Percentiles rank a stretch among this genome's conserved stretches.
These are phyloP conservation scores for Silene latifolia DNA, from an alignment of 148 eudicot genomes.

Conservation along the genomic window DNA sequence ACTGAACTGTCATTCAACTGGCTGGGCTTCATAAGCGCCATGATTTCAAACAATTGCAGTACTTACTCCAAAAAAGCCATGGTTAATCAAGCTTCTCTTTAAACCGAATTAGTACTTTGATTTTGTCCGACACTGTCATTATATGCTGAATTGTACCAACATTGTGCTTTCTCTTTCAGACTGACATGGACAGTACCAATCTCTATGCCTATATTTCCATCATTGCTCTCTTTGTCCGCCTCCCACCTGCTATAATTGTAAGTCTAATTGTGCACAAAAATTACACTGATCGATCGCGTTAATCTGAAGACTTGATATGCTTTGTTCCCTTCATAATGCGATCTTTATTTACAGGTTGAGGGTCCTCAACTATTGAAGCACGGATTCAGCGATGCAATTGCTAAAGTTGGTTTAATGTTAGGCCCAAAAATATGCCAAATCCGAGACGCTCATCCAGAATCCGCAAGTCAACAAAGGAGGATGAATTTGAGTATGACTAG, in stretches of 20 bases:
- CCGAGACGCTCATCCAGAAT: no score
- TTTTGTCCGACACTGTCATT: neutral
- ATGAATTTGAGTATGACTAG: no score
- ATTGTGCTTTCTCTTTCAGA: conserved; percentile 48
- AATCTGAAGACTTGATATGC: neutral
- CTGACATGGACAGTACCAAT: conserved; percentile 99
- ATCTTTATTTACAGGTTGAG: conserved; percentile 49
- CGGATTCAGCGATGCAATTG: conserved; percentile 88
- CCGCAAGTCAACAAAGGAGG: no score
- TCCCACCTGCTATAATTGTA: conserved; percentile 93
- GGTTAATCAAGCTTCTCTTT: conserved; percentile 41
- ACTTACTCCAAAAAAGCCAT: conserved; percentile 97
- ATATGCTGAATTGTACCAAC: conserved; percentile 5
- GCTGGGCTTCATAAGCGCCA: conserved; percentile 90
- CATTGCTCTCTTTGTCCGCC: conserved; percentile 81
- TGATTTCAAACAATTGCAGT: conserved; percentile 98
- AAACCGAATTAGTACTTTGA: neutral
- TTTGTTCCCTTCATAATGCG: neutral
- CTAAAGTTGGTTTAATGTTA: conserved; percentile 92
- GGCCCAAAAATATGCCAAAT: no score
- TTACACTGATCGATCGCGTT: neutral
- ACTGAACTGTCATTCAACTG: conserved; percentile 98
- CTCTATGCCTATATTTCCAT: conserved; percentile 95
- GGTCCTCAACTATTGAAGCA: conserved; percentile 76
- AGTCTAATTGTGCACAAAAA: conserved; percentile 25